These are phyloP conservation scores for Termitomyces sp. DNA, from an alignment of 768 basidiomycete genomes.

Conservation along the genomic window DNA sequence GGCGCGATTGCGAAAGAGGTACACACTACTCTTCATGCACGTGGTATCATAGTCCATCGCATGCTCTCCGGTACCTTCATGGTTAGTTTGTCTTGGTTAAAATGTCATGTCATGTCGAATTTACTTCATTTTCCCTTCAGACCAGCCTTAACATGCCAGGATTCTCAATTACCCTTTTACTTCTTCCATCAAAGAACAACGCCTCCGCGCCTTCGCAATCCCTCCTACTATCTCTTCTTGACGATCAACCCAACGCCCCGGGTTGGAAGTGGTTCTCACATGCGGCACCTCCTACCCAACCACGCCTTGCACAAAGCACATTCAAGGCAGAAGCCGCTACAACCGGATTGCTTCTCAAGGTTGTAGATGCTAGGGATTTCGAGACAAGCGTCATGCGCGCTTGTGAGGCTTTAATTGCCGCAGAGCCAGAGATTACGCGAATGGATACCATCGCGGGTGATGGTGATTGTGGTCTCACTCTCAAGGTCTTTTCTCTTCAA, in stretches of 20 bases:
- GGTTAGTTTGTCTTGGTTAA: slow-evolving; percentile 35
- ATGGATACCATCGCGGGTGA: slow-evolving; percentile 94
- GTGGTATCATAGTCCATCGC: slow-evolving; percentile 55
- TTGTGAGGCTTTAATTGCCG: slow-evolving; percentile 62
- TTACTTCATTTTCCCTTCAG: slow-evolving; percentile 30
- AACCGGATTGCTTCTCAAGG: slow-evolving; percentile 19
- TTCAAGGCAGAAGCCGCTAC: slow-evolving; percentile 2
- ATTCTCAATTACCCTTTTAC: slow-evolving; percentile 79
- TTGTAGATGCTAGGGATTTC: slow-evolving; percentile 48
- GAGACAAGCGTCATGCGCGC: slow-evolving; percentile 51
- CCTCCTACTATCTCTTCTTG: slow-evolving; percentile 63
- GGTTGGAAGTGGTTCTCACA: slow-evolving; percentile 84
- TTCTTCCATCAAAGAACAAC: slow-evolving; percentile 55
- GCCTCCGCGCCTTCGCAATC: slow-evolving; percentile 32
- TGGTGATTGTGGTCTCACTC: slow-evolving; percentile 60
- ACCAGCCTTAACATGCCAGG: slow-evolving; percentile 93
- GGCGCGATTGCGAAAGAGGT: slow-evolving; percentile 64
- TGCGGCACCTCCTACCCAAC: slow-evolving; percentile 29
- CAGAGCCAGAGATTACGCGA: slow-evolving; percentile 86
- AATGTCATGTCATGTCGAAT: background rate
- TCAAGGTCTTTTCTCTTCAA: slow-evolving; percentile 32
- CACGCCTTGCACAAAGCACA: slow-evolving; percentile 14
- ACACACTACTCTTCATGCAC: slow-evolving; percentile 47
- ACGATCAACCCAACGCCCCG: slow-evolving; percentile 62
- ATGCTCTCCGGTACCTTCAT: slow-evolving; percentile 83